These are phyloP conservation scores for Neurospora sp. DNA, from an alignment of 495 filamentous ascomycete genomes.

Conservation along the genomic window DNA sequence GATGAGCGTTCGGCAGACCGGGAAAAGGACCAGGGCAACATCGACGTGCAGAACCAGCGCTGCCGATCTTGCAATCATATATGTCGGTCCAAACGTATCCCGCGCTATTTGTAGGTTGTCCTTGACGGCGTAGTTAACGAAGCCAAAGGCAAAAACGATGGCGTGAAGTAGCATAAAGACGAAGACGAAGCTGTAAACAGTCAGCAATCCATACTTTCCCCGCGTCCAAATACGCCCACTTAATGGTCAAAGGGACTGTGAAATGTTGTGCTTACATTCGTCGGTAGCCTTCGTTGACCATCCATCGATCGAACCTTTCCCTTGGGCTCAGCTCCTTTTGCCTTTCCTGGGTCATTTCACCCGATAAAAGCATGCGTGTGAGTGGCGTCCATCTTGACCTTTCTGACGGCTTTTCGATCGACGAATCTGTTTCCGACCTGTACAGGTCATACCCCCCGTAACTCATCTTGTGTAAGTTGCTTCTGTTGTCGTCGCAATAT, in stretches of 20 bases:
- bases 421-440: slow-evolving; percentile 13
- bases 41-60: slow-evolving; percentile 68
- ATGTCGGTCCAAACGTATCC: slow-evolving; percentile 57
- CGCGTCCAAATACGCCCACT: no score
- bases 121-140: slow-evolving; percentile 66
- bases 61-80: slow-evolving; percentile 59
- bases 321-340: slow-evolving; percentile 47
- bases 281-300: slow-evolving; percentile 70
- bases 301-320: slow-evolving; percentile 51
- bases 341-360: slow-evolving; percentile 56
- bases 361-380: slow-evolving; percentile 57
- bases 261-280: slow-evolving; percentile 45
- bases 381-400: slow-evolving; percentile 60
- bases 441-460: slow-evolving; percentile 26
- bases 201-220: slow-evolving; percentile 9
- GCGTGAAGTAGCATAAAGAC: slow-evolving; percentile 56
- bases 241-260: background rate
- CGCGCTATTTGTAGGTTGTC: slow-evolving; percentile 54
- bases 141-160: slow-evolving; percentile 62
- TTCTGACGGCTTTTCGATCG: slow-evolving; percentile 40
- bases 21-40: slow-evolving; percentile 63
- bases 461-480: slow-evolving; percentile 27
- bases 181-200: slow-evolving; percentile 51
- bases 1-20: slow-evolving; percentile 70
- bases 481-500: slow-evolving; percentile 7